A percentile compares a stretch with the other conserved stretches of the same genome.
Evolutionary conservation across 2,329 filamentous ascomycete species (phyloP).

Genomic region (Rhynchosporium agropyri): DNA sequence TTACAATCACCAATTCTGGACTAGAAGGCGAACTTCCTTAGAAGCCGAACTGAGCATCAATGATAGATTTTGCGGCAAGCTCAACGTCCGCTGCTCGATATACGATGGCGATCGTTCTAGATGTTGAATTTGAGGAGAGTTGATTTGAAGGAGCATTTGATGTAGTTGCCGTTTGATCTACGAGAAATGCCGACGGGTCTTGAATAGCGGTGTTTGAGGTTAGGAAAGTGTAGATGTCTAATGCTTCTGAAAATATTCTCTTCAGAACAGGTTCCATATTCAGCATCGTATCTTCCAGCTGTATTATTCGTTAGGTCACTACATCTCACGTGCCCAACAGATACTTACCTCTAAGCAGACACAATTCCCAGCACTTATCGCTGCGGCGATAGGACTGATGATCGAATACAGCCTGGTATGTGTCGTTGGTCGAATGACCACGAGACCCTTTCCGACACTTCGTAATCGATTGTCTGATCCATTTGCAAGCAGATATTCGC

Average conservation of each 20-base stretch:
- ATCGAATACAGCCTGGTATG: constrained; percentile 54
- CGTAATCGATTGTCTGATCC: constrained; percentile 45
- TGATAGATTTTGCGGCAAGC: constrained; percentile 55
- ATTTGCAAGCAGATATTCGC: constrained; percentile 48
- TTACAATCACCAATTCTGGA: constrained; percentile 65
- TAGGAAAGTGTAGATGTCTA: constrained; percentile 54
- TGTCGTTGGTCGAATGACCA: constrained; percentile 51
- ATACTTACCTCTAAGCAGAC: constrained; percentile 50
- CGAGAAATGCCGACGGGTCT: constrained; percentile 26
- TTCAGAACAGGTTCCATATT: constrained; percentile 47
- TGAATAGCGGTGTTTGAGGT: constrained; percentile 38
- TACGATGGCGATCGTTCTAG: constrained; percentile 56
- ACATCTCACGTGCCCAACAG: neutral
- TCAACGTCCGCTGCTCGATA: constrained; percentile 60
- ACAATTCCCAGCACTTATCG: constrained; percentile 55
- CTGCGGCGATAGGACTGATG: constrained; percentile 49
- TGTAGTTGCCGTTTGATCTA: constrained; percentile 22
- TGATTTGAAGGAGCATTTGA: neutral
- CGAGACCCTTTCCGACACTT: constrained; percentile 46
- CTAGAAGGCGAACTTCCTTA: constrained; percentile 61
- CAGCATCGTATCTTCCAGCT: constrained; percentile 34
- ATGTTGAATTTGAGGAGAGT: constrained; percentile 45
- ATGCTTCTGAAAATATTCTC: constrained; percentile 44
- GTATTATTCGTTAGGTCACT: neutral
- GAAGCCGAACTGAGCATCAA: constrained; percentile 57